These are phyloP conservation scores for Mortierella sp. DNA, from an alignment of 371 early-diverging fungal genomes.

Conservation along the genomic window DNA sequence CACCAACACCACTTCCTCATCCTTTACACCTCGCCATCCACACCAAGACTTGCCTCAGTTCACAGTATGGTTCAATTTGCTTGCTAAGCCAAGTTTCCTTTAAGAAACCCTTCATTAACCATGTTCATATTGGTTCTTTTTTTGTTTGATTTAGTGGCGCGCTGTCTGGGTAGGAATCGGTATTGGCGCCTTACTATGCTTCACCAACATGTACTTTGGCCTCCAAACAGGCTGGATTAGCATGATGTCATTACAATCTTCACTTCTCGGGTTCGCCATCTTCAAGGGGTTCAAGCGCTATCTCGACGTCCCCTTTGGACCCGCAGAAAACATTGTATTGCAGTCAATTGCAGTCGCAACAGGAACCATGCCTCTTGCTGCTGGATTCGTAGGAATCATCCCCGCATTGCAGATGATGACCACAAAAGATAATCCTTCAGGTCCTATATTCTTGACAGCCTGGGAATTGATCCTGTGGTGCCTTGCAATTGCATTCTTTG, in stretches of 20 bases:
- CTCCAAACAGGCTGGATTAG: conserved; percentile 90
- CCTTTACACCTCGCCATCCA: conserved; percentile 6
- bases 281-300: conserved; percentile 72
- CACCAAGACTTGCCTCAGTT: conserved; percentile 46
- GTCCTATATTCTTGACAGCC: conserved; percentile 29
- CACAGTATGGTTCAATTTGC: conserved; percentile 22
- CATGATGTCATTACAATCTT: conserved; percentile 91
- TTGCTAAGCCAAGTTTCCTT: too few relatives aligned
- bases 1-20: not conserved
- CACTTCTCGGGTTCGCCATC: conserved; percentile 81
- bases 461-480: conserved; percentile 77
- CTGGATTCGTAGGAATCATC: conserved; percentile 84
- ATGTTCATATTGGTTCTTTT: not conserved
- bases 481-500: conserved; percentile 88
- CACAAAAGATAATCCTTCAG: conserved; percentile 35
- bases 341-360: conserved; percentile 89
- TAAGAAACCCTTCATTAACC: not conserved
- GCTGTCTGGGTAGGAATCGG: conserved; percentile 52
- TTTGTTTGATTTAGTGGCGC: conserved; percentile 29
- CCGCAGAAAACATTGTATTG: conserved; percentile 85
- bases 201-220: conserved; percentile 90
- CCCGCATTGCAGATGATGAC: conserved; percentile 79
- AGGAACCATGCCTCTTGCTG: conserved; percentile 89
- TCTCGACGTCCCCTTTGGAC: conserved; percentile 70
- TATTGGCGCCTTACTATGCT: conserved; percentile 81